phyloP scores from a whole-genome alignment of 2,329 filamentous ascomycete species.

The Albophoma yamanashiensis region DNA sequence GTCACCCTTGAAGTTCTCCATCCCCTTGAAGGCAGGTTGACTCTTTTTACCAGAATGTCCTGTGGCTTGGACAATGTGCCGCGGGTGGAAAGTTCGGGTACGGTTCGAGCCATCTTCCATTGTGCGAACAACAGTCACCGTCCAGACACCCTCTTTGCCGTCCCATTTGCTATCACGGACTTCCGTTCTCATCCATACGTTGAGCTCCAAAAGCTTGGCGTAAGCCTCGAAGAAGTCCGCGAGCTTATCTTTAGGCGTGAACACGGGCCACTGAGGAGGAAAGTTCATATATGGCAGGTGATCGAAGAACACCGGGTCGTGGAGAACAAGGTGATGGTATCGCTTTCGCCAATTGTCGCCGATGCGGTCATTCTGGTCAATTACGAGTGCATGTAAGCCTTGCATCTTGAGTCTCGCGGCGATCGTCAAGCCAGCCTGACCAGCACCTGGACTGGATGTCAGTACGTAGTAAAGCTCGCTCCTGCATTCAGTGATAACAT shows the following conservation, averaged over 20 bases:
- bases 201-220: slow-evolving; percentile 53
- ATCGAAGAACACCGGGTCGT: slow-evolving; percentile 54
- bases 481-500: slow-evolving; percentile 1
- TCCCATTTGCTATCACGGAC: slow-evolving; percentile 39
- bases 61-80: slow-evolving; percentile 56
- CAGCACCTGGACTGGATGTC: slow-evolving; percentile 32
- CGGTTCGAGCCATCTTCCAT: slow-evolving; percentile 35
- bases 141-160: slow-evolving; percentile 40
- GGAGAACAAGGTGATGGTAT: slow-evolving; percentile 55
- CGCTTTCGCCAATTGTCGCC: slow-evolving; percentile 55
- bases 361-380: slow-evolving; percentile 46
- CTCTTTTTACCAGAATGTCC: slow-evolving; percentile 59
- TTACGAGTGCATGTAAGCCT: slow-evolving; percentile 41
- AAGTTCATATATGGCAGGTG: slow-evolving; percentile 56
- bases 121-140: slow-evolving; percentile 39
- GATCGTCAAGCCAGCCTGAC: slow-evolving; percentile 47
- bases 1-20: slow-evolving; percentile 46
- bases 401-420: slow-evolving; percentile 51
- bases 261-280: slow-evolving; percentile 55
- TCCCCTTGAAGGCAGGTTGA: slow-evolving; percentile 45
- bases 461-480: neutral
- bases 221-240: slow-evolving; percentile 60
- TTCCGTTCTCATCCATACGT: slow-evolving; percentile 50
- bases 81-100: slow-evolving; percentile 46
- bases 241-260: slow-evolving; percentile 62